These are phyloP conservation scores for Noccaea bulbosa DNA, from an alignment of 345 rosid species.

Conservation along the genomic window DNA sequence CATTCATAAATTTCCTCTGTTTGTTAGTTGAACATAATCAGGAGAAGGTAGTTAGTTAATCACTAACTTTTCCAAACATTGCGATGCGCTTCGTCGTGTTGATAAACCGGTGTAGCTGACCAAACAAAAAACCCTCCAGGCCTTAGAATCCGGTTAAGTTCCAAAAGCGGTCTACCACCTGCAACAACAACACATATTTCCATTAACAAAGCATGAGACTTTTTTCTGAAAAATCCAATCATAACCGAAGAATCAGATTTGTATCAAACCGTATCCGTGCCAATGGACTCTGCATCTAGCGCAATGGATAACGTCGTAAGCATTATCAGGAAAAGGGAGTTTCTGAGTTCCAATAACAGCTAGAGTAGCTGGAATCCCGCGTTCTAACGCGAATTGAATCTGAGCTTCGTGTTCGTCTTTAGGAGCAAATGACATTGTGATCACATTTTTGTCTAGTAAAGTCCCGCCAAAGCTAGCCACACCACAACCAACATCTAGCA, in stretches of 20 bases:
- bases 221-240: conserved; percentile 48
- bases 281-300: conserved; percentile 98
- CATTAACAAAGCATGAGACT: conserved; percentile 7
- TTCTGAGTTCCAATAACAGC: conserved; percentile 85
- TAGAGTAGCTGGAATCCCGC: conserved; percentile 86
- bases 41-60: not conserved
- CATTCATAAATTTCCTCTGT: not conserved
- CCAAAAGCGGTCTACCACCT: conserved; percentile 94
- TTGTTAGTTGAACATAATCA: not conserved
- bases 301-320: conserved; percentile 84
- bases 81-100: conserved; percentile 57
- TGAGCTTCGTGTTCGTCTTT: conserved; percentile 99
- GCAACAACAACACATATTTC: conserved; percentile 24
- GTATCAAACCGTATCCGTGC: conserved; percentile 48
- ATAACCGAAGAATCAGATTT: not conserved
- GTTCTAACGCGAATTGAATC: conserved; percentile 90
- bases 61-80: conserved; percentile 75
- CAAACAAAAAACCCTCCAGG: conserved; percentile 94
- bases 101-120: conserved; percentile 98
- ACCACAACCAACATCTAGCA: conserved; percentile 90
- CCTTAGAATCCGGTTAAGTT: conserved; percentile 87
- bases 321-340: conserved; percentile 69
- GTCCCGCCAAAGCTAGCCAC: conserved; percentile 96
- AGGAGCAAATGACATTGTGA: conserved; percentile 94
- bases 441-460: conserved; percentile 71